Evolutionary conservation across 805 yeast genomes (phyloP), one percentile per base, ranked within the genome.

Genomic region (Kodamaea fukazawae): DNA sequence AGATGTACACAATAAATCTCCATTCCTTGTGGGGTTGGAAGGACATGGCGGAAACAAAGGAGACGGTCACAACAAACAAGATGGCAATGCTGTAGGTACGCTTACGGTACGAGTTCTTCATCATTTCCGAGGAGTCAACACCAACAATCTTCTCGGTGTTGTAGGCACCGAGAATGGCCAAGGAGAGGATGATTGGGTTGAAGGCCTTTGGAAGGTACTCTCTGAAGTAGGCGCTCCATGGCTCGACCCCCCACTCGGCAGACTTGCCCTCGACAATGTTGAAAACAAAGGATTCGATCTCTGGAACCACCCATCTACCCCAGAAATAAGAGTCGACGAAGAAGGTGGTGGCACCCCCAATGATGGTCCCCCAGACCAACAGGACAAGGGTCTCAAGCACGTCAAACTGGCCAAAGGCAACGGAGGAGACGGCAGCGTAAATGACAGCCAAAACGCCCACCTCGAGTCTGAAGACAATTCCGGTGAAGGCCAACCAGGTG

Each of bases 1-100:
- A 64, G 0, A 80, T 66, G 58, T 90, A 91, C 12, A 83, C 67
- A 29, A 91, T 79, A 54, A 91, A 91, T 50, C 97, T 75, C 95
- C 95, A 87, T 66, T 91, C 98, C 57, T 91, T 91, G 53, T 91
- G 97, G 2, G 93, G 89, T 59, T 86, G 93, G 37, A 82, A 58
- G 0, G 96, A 88, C 74, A 89, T 73, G 4, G 78, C 51, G 1
- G 66, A 45, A n/a, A 89, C 70, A 54, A 68, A 90, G 11, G 76
- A 36, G 1, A 81, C 30, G 0, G 84, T 64, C 1, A 87, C 67
- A 12, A 75, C 43, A 1, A 76, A 68, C 18, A 81, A 53, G 4
- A 80, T 60, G 23, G 23, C 23, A 5, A 20, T 20, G 23, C 23
- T 20, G 23, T 20, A 20, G 23, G 23, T 20, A 20, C 23, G 23